phyloP scores from a whole-genome alignment of 805 yeast genomes.

The Diddensiella caesifluorescens region DNA sequence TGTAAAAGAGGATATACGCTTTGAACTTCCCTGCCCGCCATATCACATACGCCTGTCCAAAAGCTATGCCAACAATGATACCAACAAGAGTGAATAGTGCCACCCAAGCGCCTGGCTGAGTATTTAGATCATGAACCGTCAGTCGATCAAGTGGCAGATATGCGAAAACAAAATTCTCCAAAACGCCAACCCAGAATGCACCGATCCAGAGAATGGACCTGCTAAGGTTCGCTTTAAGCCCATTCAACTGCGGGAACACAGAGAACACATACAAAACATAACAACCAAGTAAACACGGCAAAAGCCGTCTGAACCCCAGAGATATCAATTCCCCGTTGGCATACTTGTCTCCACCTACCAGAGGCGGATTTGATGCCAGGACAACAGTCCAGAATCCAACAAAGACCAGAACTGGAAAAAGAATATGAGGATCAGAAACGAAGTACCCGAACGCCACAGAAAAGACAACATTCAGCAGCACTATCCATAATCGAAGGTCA shows the following conservation, averaged over 20 bases:
- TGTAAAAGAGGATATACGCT: slow-evolving; percentile 53
- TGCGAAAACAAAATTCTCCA: slow-evolving; percentile 86
- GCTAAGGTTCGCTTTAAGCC: slow-evolving; percentile 28
- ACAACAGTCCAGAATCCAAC: slow-evolving; percentile 83
- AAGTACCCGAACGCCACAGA: slow-evolving; percentile 43
- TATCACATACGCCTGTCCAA: slow-evolving; percentile 68
- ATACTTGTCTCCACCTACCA: slow-evolving; percentile 42
- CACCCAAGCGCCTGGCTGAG: slow-evolving; percentile 69
- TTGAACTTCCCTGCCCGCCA: slow-evolving; percentile 63
- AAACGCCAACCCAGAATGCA: slow-evolving; percentile 74
- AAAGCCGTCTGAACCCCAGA: slow-evolving; percentile 62
- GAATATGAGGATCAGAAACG: slow-evolving; percentile 48
- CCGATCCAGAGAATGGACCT: slow-evolving; percentile 65
- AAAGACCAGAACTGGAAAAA: slow-evolving; percentile 56
- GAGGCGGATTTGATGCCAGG: slow-evolving; percentile 74
- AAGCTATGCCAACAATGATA: slow-evolving; percentile 48
- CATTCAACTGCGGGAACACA: slow-evolving; percentile 23
- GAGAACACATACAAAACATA: slow-evolving; percentile 55
- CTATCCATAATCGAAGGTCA: slow-evolving; percentile 61
- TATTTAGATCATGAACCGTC: slow-evolving; percentile 61
- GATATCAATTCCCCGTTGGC: slow-evolving; percentile 58
- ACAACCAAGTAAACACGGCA: slow-evolving; percentile 69
- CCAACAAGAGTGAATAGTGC: slow-evolving; percentile 52
- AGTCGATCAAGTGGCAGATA: slow-evolving; percentile 82
- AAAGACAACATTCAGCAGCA: slow-evolving; percentile 52